Evolutionary conservation across 108 stramenopile species (phyloP).

Genomic region (Nannochloropsis gaditana): DNA sequence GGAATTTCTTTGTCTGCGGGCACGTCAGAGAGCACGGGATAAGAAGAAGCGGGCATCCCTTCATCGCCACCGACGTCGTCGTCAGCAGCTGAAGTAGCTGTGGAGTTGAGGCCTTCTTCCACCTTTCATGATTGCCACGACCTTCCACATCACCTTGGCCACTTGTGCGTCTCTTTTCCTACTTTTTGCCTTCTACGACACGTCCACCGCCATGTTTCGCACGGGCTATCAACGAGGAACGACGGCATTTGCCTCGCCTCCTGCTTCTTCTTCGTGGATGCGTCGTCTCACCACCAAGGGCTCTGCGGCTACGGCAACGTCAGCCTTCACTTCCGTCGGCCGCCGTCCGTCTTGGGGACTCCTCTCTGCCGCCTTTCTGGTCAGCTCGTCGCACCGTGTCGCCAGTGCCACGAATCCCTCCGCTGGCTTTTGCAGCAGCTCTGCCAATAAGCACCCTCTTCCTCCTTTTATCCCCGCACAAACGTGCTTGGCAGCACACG

Average conservation of each 20-base stretch:
- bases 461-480: not conserved
- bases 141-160: too few species aligned
- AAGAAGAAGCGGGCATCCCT: too few species aligned
- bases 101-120: too few species aligned
- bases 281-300: not conserved
- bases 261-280: not conserved
- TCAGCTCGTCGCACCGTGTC: not conserved
- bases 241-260: not conserved
- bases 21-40: too few species aligned
- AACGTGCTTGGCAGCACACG: conserved; percentile 12
- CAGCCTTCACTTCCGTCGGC: not conserved
- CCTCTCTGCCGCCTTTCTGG: not conserved
- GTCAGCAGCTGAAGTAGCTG: too few species aligned
- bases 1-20: too few species aligned
- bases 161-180: not conserved
- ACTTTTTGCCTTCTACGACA: not conserved
- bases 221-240: not conserved
- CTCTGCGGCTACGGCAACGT: not conserved
- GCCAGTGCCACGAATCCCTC: not conserved
- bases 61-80: too few species aligned
- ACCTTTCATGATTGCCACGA: too few species aligned
- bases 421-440: not conserved
- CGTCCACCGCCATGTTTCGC: conserved; percentile 11
- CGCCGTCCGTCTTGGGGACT: not conserved
- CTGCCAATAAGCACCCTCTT: not conserved